Percentiles rank a stretch among this genome's conserved stretches.
Conservation (phyloP, 2,329 filamentous ascomycete genomes). For the Nemania sp. region DNA sequence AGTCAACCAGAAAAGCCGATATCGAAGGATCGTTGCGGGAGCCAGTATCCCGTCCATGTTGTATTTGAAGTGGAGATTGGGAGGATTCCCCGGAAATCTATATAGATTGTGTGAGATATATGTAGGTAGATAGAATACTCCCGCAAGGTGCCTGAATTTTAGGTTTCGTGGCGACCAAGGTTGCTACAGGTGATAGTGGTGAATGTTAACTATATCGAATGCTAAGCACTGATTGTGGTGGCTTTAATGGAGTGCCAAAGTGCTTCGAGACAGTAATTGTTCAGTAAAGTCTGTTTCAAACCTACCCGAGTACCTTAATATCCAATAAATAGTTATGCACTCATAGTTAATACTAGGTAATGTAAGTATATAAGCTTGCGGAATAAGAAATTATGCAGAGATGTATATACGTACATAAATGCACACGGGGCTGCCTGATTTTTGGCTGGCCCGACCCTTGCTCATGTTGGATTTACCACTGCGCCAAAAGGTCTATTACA, state of each 20-base stretch:
- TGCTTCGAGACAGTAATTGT: neutral
- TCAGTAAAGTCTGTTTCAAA: too few relatives aligned
- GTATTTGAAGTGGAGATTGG: constrained; percentile 31
- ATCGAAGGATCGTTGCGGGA: constrained; percentile 29
- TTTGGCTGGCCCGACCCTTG: too few relatives aligned
- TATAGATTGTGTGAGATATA: too few relatives aligned
- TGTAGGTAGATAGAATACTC: constrained; percentile 28
- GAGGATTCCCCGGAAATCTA: constrained; percentile 28
- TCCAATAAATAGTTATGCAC: too few relatives aligned
- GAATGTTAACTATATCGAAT: constrained; percentile 9
- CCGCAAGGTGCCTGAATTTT: constrained; percentile 29
- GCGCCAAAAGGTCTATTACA: too few relatives aligned
- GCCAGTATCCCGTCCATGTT: constrained; percentile 26
- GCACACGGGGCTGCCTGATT: too few relatives aligned
- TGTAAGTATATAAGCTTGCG: too few relatives aligned
- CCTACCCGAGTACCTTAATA: too few relatives aligned
- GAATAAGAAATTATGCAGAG: too few relatives aligned
- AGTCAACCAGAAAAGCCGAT: constrained; percentile 25
- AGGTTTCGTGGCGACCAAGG: constrained; percentile 25
- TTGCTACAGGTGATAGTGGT: constrained; percentile 31
- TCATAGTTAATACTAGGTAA: too few relatives aligned
- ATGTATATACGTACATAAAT: too few relatives aligned
- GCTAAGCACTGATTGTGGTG: constrained; percentile 1
- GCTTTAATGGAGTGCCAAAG: neutral
- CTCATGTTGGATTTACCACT: too few relatives aligned